These are phyloP conservation scores for Pelargonium australe DNA, from an alignment of 441 rosid species.

Conservation along the genomic window DNA sequence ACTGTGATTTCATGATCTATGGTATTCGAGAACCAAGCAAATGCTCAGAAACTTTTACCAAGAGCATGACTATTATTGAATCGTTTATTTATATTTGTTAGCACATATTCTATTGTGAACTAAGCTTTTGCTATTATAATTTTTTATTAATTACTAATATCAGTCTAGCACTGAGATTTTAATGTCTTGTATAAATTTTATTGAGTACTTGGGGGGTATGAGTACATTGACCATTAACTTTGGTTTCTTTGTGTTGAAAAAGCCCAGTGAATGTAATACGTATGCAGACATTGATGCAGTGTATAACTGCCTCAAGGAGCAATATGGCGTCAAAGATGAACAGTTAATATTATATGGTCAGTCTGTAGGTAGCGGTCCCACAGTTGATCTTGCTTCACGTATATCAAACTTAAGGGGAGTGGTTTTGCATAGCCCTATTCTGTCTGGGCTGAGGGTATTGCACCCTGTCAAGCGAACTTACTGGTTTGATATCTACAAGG, in stretches of 20 bases:
- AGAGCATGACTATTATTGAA: background rate
- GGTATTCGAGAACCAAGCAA: background rate
- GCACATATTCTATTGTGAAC: background rate
- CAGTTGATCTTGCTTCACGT: slow-evolving; percentile 67
- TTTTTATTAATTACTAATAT: background rate
- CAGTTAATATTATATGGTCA: slow-evolving; percentile 61
- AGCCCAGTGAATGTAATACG: slow-evolving; percentile 63
- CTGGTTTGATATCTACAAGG: slow-evolving; percentile 76
- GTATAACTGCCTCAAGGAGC: slow-evolving; percentile 55
- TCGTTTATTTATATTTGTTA: background rate
- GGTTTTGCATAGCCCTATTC: slow-evolving; percentile 57
- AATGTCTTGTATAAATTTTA: background rate
- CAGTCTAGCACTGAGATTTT: background rate
- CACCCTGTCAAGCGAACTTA: slow-evolving; percentile 62
- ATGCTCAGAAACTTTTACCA: background rate
- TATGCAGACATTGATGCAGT: slow-evolving; percentile 61
- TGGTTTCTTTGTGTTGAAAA: slow-evolving; percentile 27
- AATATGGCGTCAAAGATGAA: slow-evolving; percentile 50
- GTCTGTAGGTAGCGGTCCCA: slow-evolving; percentile 72
- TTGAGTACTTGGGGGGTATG: background rate
- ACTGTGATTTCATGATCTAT: background rate
- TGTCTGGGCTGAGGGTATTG: slow-evolving; percentile 65
- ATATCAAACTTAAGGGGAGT: slow-evolving; percentile 50
- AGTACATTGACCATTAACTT: background rate
- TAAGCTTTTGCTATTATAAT: background rate